These are phyloP conservation scores for Lathyrus aphaca DNA, from an alignment of 306 rosid species.

Conservation along the genomic window DNA sequence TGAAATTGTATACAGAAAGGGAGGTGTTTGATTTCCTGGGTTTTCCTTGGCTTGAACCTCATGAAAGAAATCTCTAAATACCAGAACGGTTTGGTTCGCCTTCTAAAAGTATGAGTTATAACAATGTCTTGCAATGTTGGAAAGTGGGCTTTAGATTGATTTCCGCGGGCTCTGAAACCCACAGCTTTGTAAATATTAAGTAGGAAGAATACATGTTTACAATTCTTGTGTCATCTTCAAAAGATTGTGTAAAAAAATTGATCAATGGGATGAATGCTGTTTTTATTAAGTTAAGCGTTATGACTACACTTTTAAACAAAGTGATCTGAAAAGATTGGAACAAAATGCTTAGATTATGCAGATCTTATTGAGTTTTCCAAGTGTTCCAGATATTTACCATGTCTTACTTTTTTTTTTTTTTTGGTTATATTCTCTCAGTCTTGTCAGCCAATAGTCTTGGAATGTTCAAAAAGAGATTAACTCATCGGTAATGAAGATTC, in stretches of 20 bases:
- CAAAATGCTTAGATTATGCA: too few species aligned
- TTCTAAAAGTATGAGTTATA: not conserved
- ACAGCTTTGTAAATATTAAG: conserved; percentile 20
- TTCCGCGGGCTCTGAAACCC: not conserved
- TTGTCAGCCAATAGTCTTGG: too few species aligned
- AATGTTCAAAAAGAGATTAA: too few species aligned
- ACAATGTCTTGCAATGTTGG: not conserved
- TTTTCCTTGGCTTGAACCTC: conserved; percentile 88
- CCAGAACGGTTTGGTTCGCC: conserved; percentile 4
- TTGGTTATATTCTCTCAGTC: too few species aligned
- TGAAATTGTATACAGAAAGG: conserved; percentile 75
- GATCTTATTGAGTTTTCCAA: too few species aligned
- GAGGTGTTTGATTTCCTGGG: conserved; percentile 86
- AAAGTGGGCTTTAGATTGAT: conserved; percentile 24
- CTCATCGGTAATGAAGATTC: too few species aligned
- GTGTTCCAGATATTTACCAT: too few species aligned
- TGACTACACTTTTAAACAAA: too few species aligned
- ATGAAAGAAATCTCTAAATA: conserved; percentile 77
- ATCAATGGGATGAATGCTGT: not conserved
- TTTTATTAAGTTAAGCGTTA: not conserved
- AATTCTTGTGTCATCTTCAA: not conserved
- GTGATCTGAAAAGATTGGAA: too few species aligned
- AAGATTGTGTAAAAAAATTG: conserved; percentile 10
- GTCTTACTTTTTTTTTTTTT: too few species aligned
- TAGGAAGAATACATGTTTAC: not conserved